phyloP scores from a whole-genome alignment of 2,329 filamentous ascomycete species.

The Ambrosiella cleistominuta region DNA sequence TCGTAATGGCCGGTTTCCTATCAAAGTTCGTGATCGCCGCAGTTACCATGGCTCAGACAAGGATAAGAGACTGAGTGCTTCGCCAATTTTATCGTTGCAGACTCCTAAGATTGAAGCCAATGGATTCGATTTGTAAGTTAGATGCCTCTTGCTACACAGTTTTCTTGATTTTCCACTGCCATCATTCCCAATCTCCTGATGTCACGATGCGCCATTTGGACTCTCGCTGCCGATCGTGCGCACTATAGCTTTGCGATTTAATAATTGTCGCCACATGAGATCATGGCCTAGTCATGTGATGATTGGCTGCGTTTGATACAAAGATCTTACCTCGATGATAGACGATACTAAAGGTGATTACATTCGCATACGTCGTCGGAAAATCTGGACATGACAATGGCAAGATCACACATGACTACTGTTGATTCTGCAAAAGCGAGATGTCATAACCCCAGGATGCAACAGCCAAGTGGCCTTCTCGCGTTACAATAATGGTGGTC shows the following conservation, averaged over 20 bases:
- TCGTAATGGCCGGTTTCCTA: conserved; percentile 9
- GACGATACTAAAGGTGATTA: background rate
- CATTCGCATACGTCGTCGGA: background rate
- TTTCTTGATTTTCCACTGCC: background rate
- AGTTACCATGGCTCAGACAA: background rate
- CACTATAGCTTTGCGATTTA: too few relatives aligned
- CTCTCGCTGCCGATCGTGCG: too few relatives aligned
- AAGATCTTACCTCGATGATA: background rate
- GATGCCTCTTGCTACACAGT: background rate
- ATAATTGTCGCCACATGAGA: background rate
- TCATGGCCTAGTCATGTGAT: background rate
- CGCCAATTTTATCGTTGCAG: background rate
- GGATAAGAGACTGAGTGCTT: conserved; percentile 8
- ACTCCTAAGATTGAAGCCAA: conserved; percentile 3
- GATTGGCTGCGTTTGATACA: too few relatives aligned
- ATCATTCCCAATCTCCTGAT: background rate
- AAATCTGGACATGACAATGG: too few relatives aligned
- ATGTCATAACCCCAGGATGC: background rate
- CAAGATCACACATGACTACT: background rate
- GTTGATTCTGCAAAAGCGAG: background rate
- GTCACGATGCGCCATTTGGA: background rate
- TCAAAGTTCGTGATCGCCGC: conserved; percentile 8
- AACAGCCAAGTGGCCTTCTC: background rate
- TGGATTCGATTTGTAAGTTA: conserved; percentile 10
- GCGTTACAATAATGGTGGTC: background rate